These are phyloP conservation scores for Penicillium frequentans DNA, from an alignment of 2,329 filamentous ascomycete genomes.

Conservation along the genomic window DNA sequence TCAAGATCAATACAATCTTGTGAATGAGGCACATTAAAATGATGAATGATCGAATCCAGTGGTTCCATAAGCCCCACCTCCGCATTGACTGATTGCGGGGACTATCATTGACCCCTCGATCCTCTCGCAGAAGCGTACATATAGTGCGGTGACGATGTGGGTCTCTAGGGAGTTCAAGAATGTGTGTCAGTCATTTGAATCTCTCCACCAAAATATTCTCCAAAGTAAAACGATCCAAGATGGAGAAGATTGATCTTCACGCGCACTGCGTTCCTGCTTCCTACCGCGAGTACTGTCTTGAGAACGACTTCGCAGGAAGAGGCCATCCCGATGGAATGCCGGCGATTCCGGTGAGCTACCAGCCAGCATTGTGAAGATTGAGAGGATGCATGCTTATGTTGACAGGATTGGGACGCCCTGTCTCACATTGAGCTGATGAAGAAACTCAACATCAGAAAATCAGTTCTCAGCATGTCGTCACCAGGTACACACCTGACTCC, in stretches of 20 bases:
- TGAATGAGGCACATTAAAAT: no score
- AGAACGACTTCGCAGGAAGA: conserved; percentile 20
- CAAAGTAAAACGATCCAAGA: background rate
- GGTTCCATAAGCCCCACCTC: background rate
- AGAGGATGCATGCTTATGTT: background rate
- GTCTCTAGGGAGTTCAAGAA: no score
- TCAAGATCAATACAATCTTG: no score
- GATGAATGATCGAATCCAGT: background rate
- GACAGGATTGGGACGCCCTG: conserved; percentile 46
- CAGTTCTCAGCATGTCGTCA: conserved; percentile 56
- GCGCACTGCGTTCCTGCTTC: conserved; percentile 17
- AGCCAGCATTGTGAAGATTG: background rate
- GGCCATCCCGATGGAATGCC: conserved; percentile 24
- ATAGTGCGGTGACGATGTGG: no score
- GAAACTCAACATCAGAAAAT: conserved; percentile 49
- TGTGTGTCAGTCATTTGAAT: background rate
- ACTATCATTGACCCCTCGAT: background rate
- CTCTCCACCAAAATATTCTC: background rate
- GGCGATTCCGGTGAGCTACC: conserved; percentile 15
- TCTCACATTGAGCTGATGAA: conserved; percentile 54
- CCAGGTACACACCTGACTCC: conserved; percentile 53
- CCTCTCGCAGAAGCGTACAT: background rate
- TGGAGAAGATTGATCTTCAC: conserved; percentile 21
- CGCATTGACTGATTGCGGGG: background rate
- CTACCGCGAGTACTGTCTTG: conserved; percentile 21